Base-by-base conservation (phyloP, 2,329 filamentous ascomycete species). In the Aspergillaceae sp. region DNA sequence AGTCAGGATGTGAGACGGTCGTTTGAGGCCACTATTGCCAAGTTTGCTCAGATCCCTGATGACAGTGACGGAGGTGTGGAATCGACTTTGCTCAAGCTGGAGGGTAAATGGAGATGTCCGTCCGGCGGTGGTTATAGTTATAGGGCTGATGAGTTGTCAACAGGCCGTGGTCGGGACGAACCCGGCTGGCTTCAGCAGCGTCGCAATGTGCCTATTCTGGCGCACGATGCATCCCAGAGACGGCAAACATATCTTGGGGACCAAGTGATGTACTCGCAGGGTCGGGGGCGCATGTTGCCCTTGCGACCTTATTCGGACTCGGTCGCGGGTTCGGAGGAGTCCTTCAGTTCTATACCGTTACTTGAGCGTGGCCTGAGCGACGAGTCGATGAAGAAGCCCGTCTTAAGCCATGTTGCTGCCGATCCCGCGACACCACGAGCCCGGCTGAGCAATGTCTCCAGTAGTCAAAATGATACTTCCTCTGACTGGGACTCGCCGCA, bases 51-150 rank as follows among this genome's bases (percentile, higher is more conserved):
- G 46, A 87, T 97, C 28, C 88, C 91, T 0, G 90, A 96, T 59
- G 87, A 94, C 50, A 83, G 84, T 40, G 87, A 94, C 59, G 88
- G 88, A 5, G 91, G 91, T 8, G 83, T 97, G 28, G 92, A 97
- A 61, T 89, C 90, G n/a, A 87, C 92, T 0, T 66, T 98, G 43
- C 69, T 90, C 56, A 98, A 97, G 59, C 75, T 98, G 0, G 92
- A 98, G 69, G 92, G 92, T 7, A 91, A 81, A 55, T 92, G 84
- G 60, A 19, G 19, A 19, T 19, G 19, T 19, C 19, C 19, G 19
- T 19, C 19, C 19, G 19, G 19, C 19, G 48, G 51, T 41, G 49
- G 42, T 2, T 38, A 51, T 30, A 45, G 34, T 19, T 19, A 19
- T 19, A 19, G 19, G 19, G 19, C 19, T 19, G 19, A 19, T 19